Base-by-base conservation (phyloP, 306 rosid species). In the Dalbergia cultrata region DNA sequence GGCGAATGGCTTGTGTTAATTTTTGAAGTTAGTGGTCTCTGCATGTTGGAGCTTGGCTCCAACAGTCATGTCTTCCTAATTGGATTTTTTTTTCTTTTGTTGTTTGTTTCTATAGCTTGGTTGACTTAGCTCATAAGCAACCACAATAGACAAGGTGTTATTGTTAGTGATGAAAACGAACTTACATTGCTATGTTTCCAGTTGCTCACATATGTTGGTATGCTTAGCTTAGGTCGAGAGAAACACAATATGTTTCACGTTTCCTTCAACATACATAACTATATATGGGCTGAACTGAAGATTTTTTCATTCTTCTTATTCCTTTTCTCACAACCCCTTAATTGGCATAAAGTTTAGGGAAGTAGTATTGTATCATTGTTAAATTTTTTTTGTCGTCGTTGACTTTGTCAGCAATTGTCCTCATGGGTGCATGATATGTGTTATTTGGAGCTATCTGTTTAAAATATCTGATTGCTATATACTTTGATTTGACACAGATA, bases 401-500 rank as follows among this genome's bases (percentile, higher is more conserved):
- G 58, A 60, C 52, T 69, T 67, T 26, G 60, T 75, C 70, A 61
- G 43, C 43, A 39, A 56, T 54, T 75, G 26, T 39, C 13, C 54
- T 60, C 9, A 14, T 12, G 39, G 22, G 50, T 52, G 54, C 9
- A 44, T 67, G 7, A 57, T n/a, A 13, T 59, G 47, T 18, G 26
- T 54, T 43, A 33, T 49, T 72, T 52, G 34, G 67, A 57, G 59
- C 37, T 13, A 49, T 50, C 39, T 61, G 59, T 72, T 33, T 58
- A 65, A 19, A 47, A 69, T 74, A 1, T 60, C 50, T 64, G 43
- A 70, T 89, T 54, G 47, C 19, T 57, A n/a, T 81, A 4, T 81
- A 3, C 66, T 87, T 11, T 72, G 41, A 45, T 83, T 83, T 83
- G 67, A 67, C 77, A 80, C 90, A 94, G 97, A 84, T 87, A 85